Conservation (phyloP, 2,329 filamentous ascomycete species). For the Epichloe typhina region DNA sequence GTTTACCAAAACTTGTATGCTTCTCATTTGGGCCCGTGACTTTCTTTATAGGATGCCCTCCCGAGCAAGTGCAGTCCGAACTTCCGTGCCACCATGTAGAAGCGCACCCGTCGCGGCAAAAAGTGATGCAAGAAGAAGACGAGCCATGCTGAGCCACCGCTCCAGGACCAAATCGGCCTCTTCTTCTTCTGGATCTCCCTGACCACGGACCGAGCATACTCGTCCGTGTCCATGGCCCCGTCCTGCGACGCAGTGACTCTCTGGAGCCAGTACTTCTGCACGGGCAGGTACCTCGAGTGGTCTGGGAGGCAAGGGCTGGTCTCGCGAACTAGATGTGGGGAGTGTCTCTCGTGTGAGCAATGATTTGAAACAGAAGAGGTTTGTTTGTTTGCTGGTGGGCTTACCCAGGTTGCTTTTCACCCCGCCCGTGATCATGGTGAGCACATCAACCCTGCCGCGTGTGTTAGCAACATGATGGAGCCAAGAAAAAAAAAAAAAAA, state of each 20-base stretch:
- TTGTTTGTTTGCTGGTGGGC: background rate
- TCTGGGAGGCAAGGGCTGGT: constrained; percentile 5
- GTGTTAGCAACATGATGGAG: background rate
- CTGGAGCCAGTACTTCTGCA: constrained; percentile 7
- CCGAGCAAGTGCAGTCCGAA: background rate
- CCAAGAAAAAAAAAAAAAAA: too few species aligned
- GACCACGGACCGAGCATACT: constrained; percentile 8
- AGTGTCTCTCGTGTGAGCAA: background rate
- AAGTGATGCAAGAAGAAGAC: constrained; percentile 13
- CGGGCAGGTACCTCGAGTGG: constrained; percentile 5
- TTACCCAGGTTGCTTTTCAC: constrained; percentile 10
- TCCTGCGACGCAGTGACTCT: constrained; percentile 4
- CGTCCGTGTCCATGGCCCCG: constrained; percentile 5
- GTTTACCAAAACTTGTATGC: too few species aligned
- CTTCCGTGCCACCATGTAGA: background rate
- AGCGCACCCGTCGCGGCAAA: constrained; percentile 1
- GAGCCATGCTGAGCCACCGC: constrained; percentile 3
- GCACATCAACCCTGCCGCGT: constrained; percentile 6
- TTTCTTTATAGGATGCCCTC: too few species aligned
- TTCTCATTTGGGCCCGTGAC: too few species aligned
- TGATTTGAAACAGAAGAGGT: too few species aligned
- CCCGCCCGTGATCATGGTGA: constrained; percentile 8
- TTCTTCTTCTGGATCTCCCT: constrained; percentile 7
- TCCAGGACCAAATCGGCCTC: constrained; percentile 9
- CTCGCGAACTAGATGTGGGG: constrained; percentile 5